Percentiles rank a stretch among this genome's conserved stretches.
Evolutionary conservation across 345 rosid species (phyloP).

Genomic region (Eucalyptus victrix): DNA sequence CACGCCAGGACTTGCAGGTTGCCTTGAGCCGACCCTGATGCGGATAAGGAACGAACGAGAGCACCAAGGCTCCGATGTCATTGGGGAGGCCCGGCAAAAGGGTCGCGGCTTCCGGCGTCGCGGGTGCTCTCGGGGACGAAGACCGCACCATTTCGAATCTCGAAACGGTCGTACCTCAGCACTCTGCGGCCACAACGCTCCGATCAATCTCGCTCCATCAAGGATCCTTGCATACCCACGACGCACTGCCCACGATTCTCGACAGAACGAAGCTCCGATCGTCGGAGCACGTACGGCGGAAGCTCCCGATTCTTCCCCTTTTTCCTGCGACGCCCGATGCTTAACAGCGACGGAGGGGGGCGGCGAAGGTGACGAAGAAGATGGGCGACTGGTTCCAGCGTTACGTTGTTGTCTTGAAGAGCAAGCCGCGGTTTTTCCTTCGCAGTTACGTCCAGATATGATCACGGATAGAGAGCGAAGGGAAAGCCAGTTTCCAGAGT

Average conservation of each 20-base stretch:
- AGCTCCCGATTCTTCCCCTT: neutral
- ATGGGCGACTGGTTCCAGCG: neutral
- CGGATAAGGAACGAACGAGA: constrained; percentile 59
- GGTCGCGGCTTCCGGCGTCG: constrained; percentile 17
- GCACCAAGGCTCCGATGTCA: constrained; percentile 45
- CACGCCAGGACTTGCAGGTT: constrained; percentile 62
- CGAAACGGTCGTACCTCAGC: neutral
- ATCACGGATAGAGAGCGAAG: neutral
- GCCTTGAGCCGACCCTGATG: constrained; percentile 67
- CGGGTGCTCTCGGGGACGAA: neutral
- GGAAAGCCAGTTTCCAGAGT: neutral
- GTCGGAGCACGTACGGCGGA: neutral
- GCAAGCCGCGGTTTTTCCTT: neutral
- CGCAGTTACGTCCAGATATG: neutral
- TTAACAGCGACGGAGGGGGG: neutral
- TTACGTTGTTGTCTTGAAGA: neutral
- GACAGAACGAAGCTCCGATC: neutral
- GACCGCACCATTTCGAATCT: neutral
- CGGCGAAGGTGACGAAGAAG: neutral
- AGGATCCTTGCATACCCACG: neutral
- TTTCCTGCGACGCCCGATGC: neutral
- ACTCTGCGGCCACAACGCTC: neutral
- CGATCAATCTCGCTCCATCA: neutral
- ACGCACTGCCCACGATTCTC: neutral
- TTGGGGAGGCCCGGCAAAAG: constrained; percentile 72